phyloP scores from a whole-genome alignment of 805 yeast species.

The Metschnikowia santaceciliae region DNA sequence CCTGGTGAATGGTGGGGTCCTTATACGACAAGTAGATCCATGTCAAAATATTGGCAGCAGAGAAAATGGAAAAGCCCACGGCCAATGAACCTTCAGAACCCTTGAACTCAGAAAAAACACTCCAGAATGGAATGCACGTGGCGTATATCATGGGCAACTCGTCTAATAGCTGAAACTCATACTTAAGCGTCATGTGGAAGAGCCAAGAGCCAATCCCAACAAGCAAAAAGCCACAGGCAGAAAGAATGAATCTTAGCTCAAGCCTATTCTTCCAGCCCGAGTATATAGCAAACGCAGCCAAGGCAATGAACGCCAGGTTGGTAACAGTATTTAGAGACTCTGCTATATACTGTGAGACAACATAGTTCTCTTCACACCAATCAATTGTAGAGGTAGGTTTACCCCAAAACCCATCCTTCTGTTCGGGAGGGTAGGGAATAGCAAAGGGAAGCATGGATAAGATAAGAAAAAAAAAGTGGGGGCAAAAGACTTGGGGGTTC shows the following conservation, averaged over 20 bases:
- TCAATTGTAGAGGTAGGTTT: conserved; percentile 90
- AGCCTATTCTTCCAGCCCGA: conserved; percentile 57
- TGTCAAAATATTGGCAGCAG: conserved; percentile 61
- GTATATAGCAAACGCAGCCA: conserved; percentile 61
- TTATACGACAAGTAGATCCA: conserved; percentile 65
- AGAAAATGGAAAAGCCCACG: conserved; percentile 46
- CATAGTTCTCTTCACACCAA: conserved; percentile 98
- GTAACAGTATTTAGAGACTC: conserved; percentile 87
- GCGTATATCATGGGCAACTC: conserved; percentile 98
- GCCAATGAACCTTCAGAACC: conserved; percentile 33
- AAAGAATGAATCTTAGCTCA: conserved; percentile 66
- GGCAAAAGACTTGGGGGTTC: background rate
- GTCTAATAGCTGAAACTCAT: conserved; percentile 87
- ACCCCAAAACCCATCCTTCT: conserved; percentile 71
- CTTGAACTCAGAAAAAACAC: conserved; percentile 61
- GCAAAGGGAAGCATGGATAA: conserved; percentile 45
- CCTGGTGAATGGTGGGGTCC: conserved; percentile 87
- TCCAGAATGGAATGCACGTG: conserved; percentile 92
- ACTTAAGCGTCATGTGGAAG: conserved; percentile 92
- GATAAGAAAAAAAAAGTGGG: background rate
- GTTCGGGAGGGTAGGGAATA: conserved; percentile 52
- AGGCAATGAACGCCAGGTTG: conserved; percentile 50
- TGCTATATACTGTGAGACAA: conserved; percentile 79
- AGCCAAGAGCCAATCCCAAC: conserved; percentile 95
- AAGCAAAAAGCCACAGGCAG: conserved; percentile 74